These are phyloP conservation scores for Betula pendula DNA, from an alignment of 306 rosid species.

Conservation along the genomic window DNA sequence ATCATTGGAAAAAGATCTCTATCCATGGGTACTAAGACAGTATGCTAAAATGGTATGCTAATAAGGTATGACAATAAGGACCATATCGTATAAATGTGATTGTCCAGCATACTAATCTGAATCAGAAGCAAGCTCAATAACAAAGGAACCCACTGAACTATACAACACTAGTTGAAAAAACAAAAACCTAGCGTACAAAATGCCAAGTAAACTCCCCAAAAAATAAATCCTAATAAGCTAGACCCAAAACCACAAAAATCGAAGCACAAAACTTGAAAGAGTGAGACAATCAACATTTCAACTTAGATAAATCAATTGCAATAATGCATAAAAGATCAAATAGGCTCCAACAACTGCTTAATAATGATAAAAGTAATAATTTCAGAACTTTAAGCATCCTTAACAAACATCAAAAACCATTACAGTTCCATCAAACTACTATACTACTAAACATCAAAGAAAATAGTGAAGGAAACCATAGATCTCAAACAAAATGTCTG, in stretches of 20 bases:
- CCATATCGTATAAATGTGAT: no score
- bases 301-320: not conserved
- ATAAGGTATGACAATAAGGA: no score
- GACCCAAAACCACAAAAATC: not conserved
- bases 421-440: slow-evolving; percentile 21
- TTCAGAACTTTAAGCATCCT: not conserved
- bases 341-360: not conserved
- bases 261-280: not conserved
- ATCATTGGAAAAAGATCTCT: no score
- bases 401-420: slow-evolving; percentile 20
- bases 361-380: not conserved
- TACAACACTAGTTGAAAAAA: not conserved
- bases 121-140: no score
- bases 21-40: no score
- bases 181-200: not conserved
- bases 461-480: slow-evolving; percentile 1
- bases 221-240: not conserved
- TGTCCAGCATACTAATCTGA: no score
- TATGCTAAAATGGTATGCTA: no score
- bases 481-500: not conserved
- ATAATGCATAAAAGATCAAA: not conserved
- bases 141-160: not conserved
- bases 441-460: slow-evolving; percentile 12
- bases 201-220: not conserved
- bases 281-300: not conserved